A percentile compares a stretch with the other conserved stretches of the same genome.
phyloP scores from a whole-genome alignment of 75 land plant genomes.

The Azolla pinnata region DNA sequence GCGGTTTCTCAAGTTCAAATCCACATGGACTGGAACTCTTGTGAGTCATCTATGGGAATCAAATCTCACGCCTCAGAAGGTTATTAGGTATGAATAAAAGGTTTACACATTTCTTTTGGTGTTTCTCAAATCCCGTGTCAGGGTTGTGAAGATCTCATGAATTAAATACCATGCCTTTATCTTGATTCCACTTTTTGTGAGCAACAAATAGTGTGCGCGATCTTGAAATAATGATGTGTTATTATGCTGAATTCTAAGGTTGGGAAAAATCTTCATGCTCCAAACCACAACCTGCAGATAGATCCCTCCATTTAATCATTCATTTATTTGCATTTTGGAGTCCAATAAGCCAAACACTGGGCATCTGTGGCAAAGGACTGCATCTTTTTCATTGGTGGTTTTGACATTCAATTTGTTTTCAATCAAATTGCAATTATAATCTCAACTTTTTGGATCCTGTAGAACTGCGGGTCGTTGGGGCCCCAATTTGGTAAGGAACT shows the following conservation, averaged over 20 bases:
- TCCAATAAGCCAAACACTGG: background rate
- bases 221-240: too few relatives aligned
- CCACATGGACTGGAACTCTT: constrained; percentile 29
- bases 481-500: constrained; percentile 60
- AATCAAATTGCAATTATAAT: constrained; percentile 8
- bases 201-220: too few relatives aligned
- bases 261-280: too few relatives aligned
- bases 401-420: constrained; percentile 18
- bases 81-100: constrained; percentile 21
- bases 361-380: background rate
- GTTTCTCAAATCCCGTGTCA: too few relatives aligned
- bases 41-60: constrained; percentile 26
- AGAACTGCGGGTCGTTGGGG: constrained; percentile 95
- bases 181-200: too few relatives aligned
- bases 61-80: constrained; percentile 26
- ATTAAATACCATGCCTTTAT: too few relatives aligned
- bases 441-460: constrained; percentile 11
- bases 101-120: too few relatives aligned
- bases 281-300: too few relatives aligned
- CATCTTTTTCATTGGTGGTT: constrained; percentile 7
- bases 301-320: background rate
- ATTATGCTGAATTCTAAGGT: too few relatives aligned
- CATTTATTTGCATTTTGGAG: background rate
- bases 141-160: too few relatives aligned
- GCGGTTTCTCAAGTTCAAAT: constrained; percentile 14